A percentile compares a stretch with the other conserved stretches of the same genome.
Evolutionary conservation across 208 protist genomes (phyloP).

Genomic region (Trypanosoma melophagium): DNA sequence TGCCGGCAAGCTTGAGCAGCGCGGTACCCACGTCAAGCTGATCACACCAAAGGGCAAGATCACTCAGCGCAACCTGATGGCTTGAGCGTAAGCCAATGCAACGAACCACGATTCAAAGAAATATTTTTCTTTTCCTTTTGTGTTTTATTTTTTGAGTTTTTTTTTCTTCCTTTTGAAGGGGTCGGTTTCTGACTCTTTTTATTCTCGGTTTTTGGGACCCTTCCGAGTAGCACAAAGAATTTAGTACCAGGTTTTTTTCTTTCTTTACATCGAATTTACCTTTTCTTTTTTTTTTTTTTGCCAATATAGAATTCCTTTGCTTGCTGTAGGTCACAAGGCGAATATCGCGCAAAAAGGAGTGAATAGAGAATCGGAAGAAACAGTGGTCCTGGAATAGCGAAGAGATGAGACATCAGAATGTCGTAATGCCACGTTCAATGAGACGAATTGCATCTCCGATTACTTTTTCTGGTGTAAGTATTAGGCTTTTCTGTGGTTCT

Average conservation of each 20-base stretch:
- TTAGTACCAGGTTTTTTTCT: too few relatives aligned
- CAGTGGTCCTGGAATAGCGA: too few relatives aligned
- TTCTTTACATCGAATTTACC: neutral
- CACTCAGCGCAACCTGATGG: constrained; percentile 8
- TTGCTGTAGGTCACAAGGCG: neutral
- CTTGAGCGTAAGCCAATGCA: neutral
- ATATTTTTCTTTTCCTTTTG: constrained; percentile 6
- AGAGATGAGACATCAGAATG: neutral
- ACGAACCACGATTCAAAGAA: neutral
- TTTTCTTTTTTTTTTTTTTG: constrained; percentile 9
- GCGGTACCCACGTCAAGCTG: constrained; percentile 69
- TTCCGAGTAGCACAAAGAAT: too few relatives aligned
- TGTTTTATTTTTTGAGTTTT: neutral
- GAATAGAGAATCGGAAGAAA: neutral
- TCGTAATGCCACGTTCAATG: neutral
- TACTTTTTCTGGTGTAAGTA: neutral
- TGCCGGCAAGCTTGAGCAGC: constrained; percentile 66
- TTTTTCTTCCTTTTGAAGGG: too few relatives aligned
- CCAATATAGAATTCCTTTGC: neutral
- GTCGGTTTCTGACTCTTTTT: too few relatives aligned
- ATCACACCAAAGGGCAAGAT: constrained; percentile 53
- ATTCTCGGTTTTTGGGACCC: too few relatives aligned
- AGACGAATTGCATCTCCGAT: constrained; percentile 2
- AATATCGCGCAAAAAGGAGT: neutral
- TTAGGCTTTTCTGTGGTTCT: neutral